These are phyloP conservation scores for Drechslera avenae DNA, from an alignment of 2,329 filamentous ascomycete species.

Conservation along the genomic window DNA sequence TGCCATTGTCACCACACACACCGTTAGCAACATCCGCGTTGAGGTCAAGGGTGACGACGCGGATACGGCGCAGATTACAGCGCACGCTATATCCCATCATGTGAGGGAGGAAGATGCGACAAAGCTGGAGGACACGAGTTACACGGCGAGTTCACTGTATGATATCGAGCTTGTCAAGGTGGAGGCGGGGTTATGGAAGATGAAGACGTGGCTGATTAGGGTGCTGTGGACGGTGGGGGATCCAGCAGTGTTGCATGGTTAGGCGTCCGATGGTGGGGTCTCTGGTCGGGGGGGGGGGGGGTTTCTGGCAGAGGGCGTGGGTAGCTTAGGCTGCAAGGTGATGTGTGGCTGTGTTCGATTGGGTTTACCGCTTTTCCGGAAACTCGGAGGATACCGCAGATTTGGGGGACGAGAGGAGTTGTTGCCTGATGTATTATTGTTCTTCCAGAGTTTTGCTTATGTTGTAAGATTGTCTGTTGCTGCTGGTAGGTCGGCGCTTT, in stretches of 20 bases:
- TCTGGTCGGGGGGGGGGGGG: too few relatives aligned
- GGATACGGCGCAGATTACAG: constrained; percentile 24
- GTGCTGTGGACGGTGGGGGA: constrained; percentile 29
- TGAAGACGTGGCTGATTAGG: constrained; percentile 34
- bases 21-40: constrained; percentile 30
- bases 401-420: too few relatives aligned
- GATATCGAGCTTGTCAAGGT: constrained; percentile 26
- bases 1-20: constrained; percentile 28
- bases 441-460: too few relatives aligned
- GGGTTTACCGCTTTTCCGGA: not conserved
- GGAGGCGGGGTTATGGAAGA: constrained; percentile 26
- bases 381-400: too few relatives aligned
- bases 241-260: constrained; percentile 1
- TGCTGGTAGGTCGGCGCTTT: too few relatives aligned
- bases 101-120: constrained; percentile 26
- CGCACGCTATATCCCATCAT: constrained; percentile 29
- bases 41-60: constrained; percentile 18
- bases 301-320: not conserved
- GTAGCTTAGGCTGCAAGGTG: not conserved
- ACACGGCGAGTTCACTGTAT: constrained; percentile 30
- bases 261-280: not conserved
- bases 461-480: too few relatives aligned
- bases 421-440: too few relatives aligned
- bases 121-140: constrained; percentile 22
- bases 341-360: not conserved